phyloP scores from a whole-genome alignment of 371 early-diverging fungal species.

The Mucor velutinosus region DNA sequence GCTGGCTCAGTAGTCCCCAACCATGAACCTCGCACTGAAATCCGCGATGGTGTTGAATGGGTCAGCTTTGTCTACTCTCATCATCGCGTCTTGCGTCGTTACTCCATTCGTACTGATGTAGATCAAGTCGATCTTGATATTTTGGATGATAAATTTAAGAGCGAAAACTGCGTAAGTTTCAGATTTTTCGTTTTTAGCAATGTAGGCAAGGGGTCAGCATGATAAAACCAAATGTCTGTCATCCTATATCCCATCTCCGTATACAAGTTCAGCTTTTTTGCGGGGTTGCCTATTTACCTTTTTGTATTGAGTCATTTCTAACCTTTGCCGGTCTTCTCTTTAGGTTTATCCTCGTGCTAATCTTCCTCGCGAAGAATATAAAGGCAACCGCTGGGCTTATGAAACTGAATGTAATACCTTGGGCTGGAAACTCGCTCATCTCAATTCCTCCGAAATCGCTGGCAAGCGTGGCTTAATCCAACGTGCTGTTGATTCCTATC shows the following conservation, averaged over 20 bases:
- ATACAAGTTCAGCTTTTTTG: not conserved
- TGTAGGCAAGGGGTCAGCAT: not conserved
- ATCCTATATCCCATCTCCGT: not conserved
- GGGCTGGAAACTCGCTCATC: constrained; percentile 51
- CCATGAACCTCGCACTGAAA: constrained; percentile 30
- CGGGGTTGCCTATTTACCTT: not conserved
- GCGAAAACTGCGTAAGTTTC: constrained; percentile 37
- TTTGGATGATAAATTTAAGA: constrained; percentile 33
- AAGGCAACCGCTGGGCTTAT: constrained; percentile 71
- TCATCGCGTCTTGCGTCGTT: constrained; percentile 59
- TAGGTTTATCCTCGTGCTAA: constrained; percentile 69
- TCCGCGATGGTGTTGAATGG: constrained; percentile 63
- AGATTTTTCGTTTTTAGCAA: not conserved
- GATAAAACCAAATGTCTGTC: not conserved
- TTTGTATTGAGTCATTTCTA: not conserved
- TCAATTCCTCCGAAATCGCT: constrained; percentile 77
- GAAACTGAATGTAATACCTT: constrained; percentile 39
- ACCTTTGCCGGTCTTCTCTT: not conserved
- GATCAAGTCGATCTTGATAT: constrained; percentile 54
- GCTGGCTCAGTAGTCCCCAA: constrained; percentile 21
- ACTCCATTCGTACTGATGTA: constrained; percentile 77
- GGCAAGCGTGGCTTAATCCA: constrained; percentile 91
- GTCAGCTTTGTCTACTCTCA: constrained; percentile 65
- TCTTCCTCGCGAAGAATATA: constrained; percentile 63
- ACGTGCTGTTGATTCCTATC: constrained; percentile 91